A percentile compares a stretch with the other conserved stretches of the same genome.
Evolutionary conservation across 73 alveolate species (phyloP).

Genomic region (Tetrahymena elliotti): DNA sequence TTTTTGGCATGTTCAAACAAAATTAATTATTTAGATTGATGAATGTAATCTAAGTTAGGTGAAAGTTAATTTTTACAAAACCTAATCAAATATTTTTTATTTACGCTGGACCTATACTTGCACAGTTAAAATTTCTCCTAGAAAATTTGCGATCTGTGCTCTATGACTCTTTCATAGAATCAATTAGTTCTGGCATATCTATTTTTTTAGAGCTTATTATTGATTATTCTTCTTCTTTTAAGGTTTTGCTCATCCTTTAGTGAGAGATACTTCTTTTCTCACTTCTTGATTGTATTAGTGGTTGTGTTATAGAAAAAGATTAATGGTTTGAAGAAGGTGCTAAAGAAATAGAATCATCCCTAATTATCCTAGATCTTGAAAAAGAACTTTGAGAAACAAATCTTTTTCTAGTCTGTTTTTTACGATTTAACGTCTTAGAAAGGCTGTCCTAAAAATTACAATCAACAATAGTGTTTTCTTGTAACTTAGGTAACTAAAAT

Average conservation of each 20-base stretch:
- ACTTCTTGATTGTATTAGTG: not conserved
- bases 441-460: not conserved
- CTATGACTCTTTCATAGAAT: not conserved
- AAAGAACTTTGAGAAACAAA: not conserved
- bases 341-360: not conserved
- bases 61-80: not conserved
- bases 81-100: not conserved
- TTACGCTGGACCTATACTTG: not conserved
- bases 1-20: not conserved
- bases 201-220: not conserved
- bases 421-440: not conserved
- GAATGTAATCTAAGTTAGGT: not conserved
- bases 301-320: not conserved
- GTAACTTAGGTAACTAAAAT: not conserved
- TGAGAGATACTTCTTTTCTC: not conserved
- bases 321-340: not conserved
- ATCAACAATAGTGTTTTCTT: not conserved
- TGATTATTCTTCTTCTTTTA: not conserved
- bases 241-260: not conserved
- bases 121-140: not conserved
- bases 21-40: no score
- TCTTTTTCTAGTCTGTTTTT: not conserved
- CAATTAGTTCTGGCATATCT: not conserved
- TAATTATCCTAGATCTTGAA: not conserved
- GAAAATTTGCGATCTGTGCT: not conserved